Evolutionary conservation across 1,284 basidiomycete species (phyloP).

Genomic region (Apiotrichum sp.): DNA sequence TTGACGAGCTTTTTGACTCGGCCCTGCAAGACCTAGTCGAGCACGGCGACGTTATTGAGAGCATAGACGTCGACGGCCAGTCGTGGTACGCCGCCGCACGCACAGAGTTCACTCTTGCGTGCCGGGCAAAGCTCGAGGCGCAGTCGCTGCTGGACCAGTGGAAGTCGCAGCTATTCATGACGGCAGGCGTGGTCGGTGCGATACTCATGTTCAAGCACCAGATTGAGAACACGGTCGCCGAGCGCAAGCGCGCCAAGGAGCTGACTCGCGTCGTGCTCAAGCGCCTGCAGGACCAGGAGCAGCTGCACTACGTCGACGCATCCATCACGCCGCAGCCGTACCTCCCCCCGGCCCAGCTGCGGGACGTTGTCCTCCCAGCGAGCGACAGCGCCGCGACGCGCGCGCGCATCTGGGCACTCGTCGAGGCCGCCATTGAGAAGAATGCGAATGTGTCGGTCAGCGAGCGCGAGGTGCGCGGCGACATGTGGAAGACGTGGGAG

Average conservation of each 20-base stretch:
- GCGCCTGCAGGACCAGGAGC: slow-evolving; percentile 66
- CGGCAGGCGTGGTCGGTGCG: slow-evolving; percentile 34
- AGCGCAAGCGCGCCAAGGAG: slow-evolving; percentile 64
- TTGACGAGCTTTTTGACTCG: slow-evolving; percentile 50
- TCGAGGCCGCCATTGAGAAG: slow-evolving; percentile 80
- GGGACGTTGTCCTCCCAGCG: slow-evolving; percentile 79
- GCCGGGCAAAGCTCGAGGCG: slow-evolving; percentile 62
- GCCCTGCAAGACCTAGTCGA: slow-evolving; percentile 74
- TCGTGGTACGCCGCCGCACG: slow-evolving; percentile 72
- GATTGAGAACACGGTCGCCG: slow-evolving; percentile 55
- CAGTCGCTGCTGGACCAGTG: slow-evolving; percentile 64
- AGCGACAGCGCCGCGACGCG: slow-evolving; percentile 67
- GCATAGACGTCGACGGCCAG: slow-evolving; percentile 64
- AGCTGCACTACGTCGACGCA: slow-evolving; percentile 70
- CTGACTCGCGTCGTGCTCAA: slow-evolving; percentile 75
- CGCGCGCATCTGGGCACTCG: slow-evolving; percentile 73
- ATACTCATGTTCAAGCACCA: slow-evolving; percentile 43
- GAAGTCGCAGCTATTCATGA: slow-evolving; percentile 58
- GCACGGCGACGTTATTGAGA: slow-evolving; percentile 72
- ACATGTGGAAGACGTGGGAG: slow-evolving; percentile 53
- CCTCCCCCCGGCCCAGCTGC: slow-evolving; percentile 80
- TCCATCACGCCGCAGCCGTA: slow-evolving; percentile 69
- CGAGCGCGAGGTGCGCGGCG: slow-evolving; percentile 79
- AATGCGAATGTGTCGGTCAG: slow-evolving; percentile 91
- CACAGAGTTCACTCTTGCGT: slow-evolving; percentile 64